Evolutionary conservation across 371 early-diverging fungal genomes (phyloP).

Genomic region (Mortierella sp.): DNA sequence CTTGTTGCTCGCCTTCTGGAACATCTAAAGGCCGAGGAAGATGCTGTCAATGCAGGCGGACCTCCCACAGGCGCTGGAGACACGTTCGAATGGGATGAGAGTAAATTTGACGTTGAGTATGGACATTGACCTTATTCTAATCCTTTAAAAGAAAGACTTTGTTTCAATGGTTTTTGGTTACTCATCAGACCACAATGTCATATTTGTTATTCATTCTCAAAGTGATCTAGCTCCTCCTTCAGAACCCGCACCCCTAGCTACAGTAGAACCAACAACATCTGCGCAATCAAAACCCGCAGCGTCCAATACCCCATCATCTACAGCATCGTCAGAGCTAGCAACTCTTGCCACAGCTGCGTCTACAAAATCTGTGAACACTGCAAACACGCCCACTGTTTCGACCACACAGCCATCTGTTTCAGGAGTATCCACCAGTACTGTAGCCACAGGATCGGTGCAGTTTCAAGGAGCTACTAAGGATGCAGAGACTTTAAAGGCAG

Average conservation of each 20-base stretch:
- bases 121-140: background rate
- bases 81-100: conserved; percentile 46
- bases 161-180: background rate
- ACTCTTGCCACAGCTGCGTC: conserved; percentile 6
- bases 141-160: background rate
- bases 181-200: too few relatives aligned
- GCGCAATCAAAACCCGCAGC: background rate
- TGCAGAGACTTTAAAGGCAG: conserved; percentile 39
- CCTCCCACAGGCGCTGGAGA: conserved; percentile 45
- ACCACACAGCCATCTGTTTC: conserved; percentile 5
- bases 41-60: conserved; percentile 59
- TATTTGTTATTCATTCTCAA: background rate
- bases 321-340: background rate
- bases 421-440: background rate
- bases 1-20: conserved; percentile 73
- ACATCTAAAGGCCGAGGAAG: conserved; percentile 65
- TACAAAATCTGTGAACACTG: background rate
- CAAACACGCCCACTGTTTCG: conserved; percentile 13
- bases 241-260: conserved; percentile 11
- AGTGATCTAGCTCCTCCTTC: conserved; percentile 50
- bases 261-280: background rate
- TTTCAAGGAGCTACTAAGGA: conserved; percentile 27
- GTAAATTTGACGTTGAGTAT: conserved; percentile 50
- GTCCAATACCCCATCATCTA: background rate
- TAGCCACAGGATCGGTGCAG: conserved; percentile 12